phyloP scores from a whole-genome alignment of 176 grass and related monocot species.

The Canna indica region DNA sequence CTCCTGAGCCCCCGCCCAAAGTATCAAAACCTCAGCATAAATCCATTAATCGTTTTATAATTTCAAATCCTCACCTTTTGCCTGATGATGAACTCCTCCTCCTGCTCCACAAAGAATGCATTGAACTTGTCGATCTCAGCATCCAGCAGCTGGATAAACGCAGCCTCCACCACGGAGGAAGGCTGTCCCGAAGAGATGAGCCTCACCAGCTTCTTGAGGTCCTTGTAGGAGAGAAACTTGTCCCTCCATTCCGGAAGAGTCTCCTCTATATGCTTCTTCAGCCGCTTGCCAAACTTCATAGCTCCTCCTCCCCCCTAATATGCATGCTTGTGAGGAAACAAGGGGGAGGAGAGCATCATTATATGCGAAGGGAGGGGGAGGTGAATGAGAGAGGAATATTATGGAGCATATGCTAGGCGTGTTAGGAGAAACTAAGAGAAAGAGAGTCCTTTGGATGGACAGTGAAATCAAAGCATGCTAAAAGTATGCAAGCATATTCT shows the following conservation, averaged over 20 bases:
- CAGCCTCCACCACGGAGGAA: conserved; percentile 29
- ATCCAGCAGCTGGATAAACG: conserved; percentile 57
- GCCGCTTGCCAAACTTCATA: conserved; percentile 93
- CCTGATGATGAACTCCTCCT: conserved; percentile 85
- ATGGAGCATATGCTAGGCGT: conserved; percentile 65
- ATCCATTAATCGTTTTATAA: neutral
- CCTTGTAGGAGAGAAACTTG: conserved; percentile 82
- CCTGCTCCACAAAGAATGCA: conserved; percentile 81
- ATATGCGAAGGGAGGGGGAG: conserved; percentile 1
- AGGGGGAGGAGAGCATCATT: neutral
- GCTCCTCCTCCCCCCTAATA: neutral
- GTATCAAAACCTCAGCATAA: neutral
- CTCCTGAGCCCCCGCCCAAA: conserved; percentile 30
- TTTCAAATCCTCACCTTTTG: conserved; percentile 27
- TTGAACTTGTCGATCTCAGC: conserved; percentile 91
- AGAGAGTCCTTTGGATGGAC: no score
- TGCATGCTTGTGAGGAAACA: neutral
- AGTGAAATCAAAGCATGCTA: neutral
- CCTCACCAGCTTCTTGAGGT: conserved; percentile 67
- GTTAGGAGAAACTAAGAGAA: conserved; percentile 2
- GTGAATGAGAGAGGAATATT: conserved; percentile 43
- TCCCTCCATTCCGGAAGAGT: conserved; percentile 77
- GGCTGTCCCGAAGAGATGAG: conserved; percentile 33
- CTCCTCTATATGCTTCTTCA: conserved; percentile 85
- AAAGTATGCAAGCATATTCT: neutral